Percentiles rank a stretch among this genome's conserved stretches.
phyloP scores from a whole-genome alignment of 495 filamentous ascomycete genomes.

The Podospora comata region DNA sequence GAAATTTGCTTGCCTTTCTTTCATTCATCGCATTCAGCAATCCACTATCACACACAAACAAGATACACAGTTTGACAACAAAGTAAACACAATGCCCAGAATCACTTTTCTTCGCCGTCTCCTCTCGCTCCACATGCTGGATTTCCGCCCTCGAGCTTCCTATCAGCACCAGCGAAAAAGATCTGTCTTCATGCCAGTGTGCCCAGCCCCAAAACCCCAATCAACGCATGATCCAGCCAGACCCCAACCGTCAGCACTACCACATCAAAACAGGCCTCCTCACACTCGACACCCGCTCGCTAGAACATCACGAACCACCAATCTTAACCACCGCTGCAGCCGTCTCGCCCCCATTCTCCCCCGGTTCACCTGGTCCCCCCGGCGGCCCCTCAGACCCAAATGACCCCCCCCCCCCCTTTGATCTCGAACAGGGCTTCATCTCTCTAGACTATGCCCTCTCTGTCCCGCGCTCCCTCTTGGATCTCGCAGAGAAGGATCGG shows the following conservation, averaged over 20 bases:
- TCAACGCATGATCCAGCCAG: background rate
- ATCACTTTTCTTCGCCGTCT: background rate
- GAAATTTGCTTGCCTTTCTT: background rate
- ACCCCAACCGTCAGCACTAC: too few relatives aligned
- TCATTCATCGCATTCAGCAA: background rate
- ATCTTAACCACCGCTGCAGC: background rate
- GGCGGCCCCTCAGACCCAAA: background rate
- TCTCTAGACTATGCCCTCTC: background rate
- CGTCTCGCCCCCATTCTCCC: background rate
- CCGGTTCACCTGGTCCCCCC: too few relatives aligned
- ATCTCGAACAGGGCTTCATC: background rate
- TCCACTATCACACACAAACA: background rate
- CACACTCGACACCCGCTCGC: too few relatives aligned
- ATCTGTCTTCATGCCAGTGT: background rate
- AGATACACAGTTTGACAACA: background rate
- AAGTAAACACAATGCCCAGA: background rate
- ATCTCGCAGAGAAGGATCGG: background rate
- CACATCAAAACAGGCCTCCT: too few relatives aligned
- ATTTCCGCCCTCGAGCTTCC: background rate
- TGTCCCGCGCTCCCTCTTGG: background rate
- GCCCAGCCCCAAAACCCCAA: background rate
- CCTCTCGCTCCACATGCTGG: background rate
- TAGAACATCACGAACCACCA: too few relatives aligned
- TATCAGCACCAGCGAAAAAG: background rate
- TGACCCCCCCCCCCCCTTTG: background rate